Conservation (phyloP, 1,139 yeast genomes). For the Eremothecium sinecaudum region DNA sequence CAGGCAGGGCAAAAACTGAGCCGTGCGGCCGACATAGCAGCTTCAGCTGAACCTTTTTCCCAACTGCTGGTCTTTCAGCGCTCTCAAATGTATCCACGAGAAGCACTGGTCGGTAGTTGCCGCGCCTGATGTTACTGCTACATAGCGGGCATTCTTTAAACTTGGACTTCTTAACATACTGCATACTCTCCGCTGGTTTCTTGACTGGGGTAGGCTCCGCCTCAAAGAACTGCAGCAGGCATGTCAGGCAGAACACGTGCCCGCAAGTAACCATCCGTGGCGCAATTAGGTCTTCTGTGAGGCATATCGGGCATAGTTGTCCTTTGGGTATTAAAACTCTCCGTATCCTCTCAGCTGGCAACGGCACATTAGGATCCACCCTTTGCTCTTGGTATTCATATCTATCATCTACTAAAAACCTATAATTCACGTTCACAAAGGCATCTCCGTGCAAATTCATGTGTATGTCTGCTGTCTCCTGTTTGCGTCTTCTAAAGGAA, state of each 20-base stretch:
- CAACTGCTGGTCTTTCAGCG: constrained; percentile 52
- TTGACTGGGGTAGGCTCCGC: constrained; percentile 42
- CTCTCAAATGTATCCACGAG: constrained; percentile 44
- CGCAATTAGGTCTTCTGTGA: constrained; percentile 74
- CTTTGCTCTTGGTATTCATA: constrained; percentile 48
- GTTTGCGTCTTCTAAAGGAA: constrained; percentile 16
- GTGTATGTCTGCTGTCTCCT: constrained; percentile 23
- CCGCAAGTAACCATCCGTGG: constrained; percentile 96
- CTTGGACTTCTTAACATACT: constrained; percentile 34
- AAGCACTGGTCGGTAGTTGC: constrained; percentile 63
- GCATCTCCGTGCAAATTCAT: constrained; percentile 54
- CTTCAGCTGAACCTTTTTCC: constrained; percentile 51
- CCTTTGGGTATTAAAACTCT: constrained; percentile 69
- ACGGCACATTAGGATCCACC: constrained; percentile 65
- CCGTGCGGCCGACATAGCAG: constrained; percentile 65
- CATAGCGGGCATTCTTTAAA: constrained; percentile 83
- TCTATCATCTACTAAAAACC: constrained; percentile 63
- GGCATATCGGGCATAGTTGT: constrained; percentile 80
- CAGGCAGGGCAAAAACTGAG: constrained; percentile 56
- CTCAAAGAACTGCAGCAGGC: constrained; percentile 57
- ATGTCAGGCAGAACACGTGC: constrained; percentile 78
- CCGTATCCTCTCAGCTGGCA: constrained; percentile 52
- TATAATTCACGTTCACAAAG: constrained; percentile 76
- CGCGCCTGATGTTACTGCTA: constrained; percentile 48
- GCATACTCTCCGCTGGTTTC: constrained; percentile 19